phyloP scores from a whole-genome alignment of 2,329 filamentous ascomycete genomes.

The Aspergillus spinulosporus region DNA sequence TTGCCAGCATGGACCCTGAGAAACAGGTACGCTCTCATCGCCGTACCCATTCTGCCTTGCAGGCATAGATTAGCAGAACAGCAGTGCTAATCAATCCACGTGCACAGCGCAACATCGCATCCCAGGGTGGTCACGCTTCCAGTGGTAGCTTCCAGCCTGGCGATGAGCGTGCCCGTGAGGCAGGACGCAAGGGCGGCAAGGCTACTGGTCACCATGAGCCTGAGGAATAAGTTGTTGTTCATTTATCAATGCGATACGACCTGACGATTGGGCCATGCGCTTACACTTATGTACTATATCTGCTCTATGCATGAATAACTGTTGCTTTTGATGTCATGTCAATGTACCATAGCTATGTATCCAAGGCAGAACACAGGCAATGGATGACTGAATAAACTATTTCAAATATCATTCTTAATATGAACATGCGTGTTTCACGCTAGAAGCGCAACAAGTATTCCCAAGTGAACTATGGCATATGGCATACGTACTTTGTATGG shows the following conservation, averaged over 20 bases:
- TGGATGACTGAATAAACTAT: too few relatives aligned
- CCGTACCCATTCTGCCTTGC: too few relatives aligned
- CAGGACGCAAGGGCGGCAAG: conserved; percentile 56
- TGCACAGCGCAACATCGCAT: conserved; percentile 55
- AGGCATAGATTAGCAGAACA: too few relatives aligned
- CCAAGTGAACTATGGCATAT: too few relatives aligned
- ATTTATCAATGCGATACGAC: background rate
- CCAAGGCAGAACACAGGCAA: too few relatives aligned
- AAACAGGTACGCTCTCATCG: conserved; percentile 28
- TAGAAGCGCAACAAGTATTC: too few relatives aligned
- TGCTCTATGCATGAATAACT: too few relatives aligned
- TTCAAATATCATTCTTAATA: too few relatives aligned
- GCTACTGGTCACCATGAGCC: conserved; percentile 10
- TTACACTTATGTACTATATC: background rate
- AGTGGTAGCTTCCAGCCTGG: conserved; percentile 57
- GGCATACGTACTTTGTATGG: background rate
- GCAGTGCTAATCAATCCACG: background rate
- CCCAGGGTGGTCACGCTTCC: conserved; percentile 55
- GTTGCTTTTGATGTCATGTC: background rate
- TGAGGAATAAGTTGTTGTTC: conserved; percentile 3
- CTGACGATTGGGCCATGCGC: background rate
- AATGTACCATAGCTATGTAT: background rate
- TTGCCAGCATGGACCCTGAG: conserved; percentile 31
- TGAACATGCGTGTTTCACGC: too few relatives aligned
- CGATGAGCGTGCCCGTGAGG: conserved; percentile 54